phyloP scores from a whole-genome alignment of 768 basidiomycete genomes.

The Mycena maculata region DNA sequence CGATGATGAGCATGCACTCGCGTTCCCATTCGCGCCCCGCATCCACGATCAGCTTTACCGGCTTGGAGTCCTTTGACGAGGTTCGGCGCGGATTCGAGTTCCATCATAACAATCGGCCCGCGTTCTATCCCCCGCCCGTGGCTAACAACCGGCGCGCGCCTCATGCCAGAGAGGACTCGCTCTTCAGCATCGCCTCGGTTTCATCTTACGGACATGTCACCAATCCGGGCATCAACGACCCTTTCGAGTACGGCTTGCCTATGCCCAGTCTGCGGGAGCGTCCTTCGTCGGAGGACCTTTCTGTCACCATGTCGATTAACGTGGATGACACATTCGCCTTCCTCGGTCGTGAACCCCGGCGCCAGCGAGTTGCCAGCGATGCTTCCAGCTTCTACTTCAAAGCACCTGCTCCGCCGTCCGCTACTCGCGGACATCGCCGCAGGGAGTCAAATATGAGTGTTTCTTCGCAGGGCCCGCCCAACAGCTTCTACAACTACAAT shows the following conservation, averaged over 20 bases:
- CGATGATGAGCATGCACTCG: slow-evolving; percentile 40
- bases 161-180: slow-evolving; percentile 66
- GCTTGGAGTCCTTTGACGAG: slow-evolving; percentile 82
- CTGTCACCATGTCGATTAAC: slow-evolving; percentile 64
- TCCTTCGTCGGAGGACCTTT: slow-evolving; percentile 70
- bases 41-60: slow-evolving; percentile 75
- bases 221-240: slow-evolving; percentile 71
- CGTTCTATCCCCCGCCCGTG: slow-evolving; percentile 71
- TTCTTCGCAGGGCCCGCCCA: slow-evolving; percentile 68
- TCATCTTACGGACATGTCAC: slow-evolving; percentile 82
- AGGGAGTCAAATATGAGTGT: slow-evolving; percentile 73
- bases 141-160: slow-evolving; percentile 45
- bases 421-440: slow-evolving; percentile 65
- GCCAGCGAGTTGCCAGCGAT: slow-evolving; percentile 77
- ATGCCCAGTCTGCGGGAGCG: slow-evolving; percentile 61
- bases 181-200: slow-evolving; percentile 81
- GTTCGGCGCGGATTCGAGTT: slow-evolving; percentile 86
- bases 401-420: slow-evolving; percentile 50
- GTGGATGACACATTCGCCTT: slow-evolving; percentile 85
- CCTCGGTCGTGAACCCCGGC: slow-evolving; percentile 51
- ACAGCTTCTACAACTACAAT: slow-evolving; percentile 83
- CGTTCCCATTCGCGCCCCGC: slow-evolving; percentile 52
- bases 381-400: slow-evolving; percentile 83
- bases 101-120: slow-evolving; percentile 65
- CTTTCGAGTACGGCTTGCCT: slow-evolving; percentile 74